Conservation (phyloP, 805 yeast species). For the Babjeviella inositovora region DNA sequence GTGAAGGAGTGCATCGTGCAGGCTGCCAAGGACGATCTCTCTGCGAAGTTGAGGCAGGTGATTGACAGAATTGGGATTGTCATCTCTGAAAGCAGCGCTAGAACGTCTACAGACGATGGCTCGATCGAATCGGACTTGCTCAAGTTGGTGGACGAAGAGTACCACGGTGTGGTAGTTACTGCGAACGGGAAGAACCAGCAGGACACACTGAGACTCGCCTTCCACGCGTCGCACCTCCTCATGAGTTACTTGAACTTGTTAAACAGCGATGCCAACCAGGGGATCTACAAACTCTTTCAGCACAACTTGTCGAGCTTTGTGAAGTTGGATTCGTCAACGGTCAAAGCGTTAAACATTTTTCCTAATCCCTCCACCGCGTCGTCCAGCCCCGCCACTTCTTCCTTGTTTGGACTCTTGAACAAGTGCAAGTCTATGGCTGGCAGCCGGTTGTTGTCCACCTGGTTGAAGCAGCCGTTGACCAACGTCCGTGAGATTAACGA, state of each 20-base stretch:
- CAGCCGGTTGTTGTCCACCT: constrained; percentile 69
- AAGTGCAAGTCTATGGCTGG: constrained; percentile 88
- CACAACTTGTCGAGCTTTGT: constrained; percentile 70
- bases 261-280: constrained; percentile 35
- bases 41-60: constrained; percentile 50
- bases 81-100: constrained; percentile 40
- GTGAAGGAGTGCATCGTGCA: constrained; percentile 72
- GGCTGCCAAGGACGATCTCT: constrained; percentile 19
- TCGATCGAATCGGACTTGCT: constrained; percentile 67
- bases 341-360: constrained; percentile 74
- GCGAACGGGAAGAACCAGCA: too few species aligned
- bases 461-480: constrained; percentile 93
- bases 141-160: constrained; percentile 34
- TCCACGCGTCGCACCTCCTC: too few species aligned
- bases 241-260: constrained; percentile 53
- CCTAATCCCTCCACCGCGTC: too few species aligned
- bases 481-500: constrained; percentile 37
- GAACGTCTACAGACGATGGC: too few species aligned
- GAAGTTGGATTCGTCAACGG: constrained; percentile 85
- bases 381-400: constrained; percentile 19
- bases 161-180: too few species aligned
- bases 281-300: constrained; percentile 36
- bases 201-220: too few species aligned
- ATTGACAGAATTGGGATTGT: constrained; percentile 70
- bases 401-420: constrained; percentile 73